Evolutionary conservation across 2,329 filamentous ascomycete species (phyloP).

Genomic region (Ophiocordyceps unilateralis): DNA sequence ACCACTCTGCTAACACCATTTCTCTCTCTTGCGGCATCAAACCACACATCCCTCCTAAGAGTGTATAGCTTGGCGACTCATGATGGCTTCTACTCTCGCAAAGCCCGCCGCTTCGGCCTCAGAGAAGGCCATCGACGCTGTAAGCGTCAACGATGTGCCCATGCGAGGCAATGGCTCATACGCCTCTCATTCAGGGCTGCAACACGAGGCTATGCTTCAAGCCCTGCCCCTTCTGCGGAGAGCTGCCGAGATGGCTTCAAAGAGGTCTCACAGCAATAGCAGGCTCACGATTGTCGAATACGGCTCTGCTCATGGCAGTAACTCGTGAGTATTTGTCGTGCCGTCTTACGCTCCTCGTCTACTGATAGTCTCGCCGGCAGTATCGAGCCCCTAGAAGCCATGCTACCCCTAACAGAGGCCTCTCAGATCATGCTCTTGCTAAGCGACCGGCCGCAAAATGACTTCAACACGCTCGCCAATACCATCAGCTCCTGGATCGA

Average conservation of each 20-base stretch:
- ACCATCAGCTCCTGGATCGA: background rate
- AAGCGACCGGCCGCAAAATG: background rate
- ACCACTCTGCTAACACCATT: too few relatives aligned
- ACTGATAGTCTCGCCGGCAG: background rate
- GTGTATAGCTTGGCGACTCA: too few relatives aligned
- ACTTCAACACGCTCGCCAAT: background rate
- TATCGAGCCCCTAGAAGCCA: background rate
- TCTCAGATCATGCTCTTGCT: background rate
- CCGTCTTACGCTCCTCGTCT: background rate
- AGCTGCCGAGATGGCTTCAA: background rate
- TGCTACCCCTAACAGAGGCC: background rate
- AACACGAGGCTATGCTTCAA: background rate
- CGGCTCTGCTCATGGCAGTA: constrained; percentile 1
- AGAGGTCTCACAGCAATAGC: background rate
- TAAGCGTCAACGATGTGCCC: background rate
- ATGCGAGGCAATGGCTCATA: background rate
- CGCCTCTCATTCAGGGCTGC: background rate
- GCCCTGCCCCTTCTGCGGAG: background rate
- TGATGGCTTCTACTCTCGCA: background rate
- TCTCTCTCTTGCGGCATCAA: too few relatives aligned
- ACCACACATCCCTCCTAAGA: too few relatives aligned
- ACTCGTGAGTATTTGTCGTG: background rate
- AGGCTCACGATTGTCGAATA: background rate
- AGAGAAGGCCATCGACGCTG: background rate
- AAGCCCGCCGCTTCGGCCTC: too few relatives aligned